Base-by-base conservation (phyloP, 2,329 filamentous ascomycete genomes). In the Keithomyces neogunnii region DNA sequence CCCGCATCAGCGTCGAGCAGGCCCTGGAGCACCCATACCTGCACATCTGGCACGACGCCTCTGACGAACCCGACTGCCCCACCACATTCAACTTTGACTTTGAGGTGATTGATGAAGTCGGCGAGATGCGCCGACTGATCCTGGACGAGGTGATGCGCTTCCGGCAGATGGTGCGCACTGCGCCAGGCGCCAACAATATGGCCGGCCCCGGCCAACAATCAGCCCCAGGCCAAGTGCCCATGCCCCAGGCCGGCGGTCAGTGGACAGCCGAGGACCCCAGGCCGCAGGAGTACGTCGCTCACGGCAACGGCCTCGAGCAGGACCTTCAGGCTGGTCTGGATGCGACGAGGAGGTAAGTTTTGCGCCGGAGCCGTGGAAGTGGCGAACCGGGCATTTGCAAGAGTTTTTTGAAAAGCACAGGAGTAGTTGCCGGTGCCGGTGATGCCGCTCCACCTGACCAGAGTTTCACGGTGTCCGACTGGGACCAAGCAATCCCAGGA, bases 71-170 rank as follows among this genome's bases (percentile, higher is more conserved):
- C 26, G 82, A 85, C 57, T 97, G 92, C 74, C 91, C 91, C 0
- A 88, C 86, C 13, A 91, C 89, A 19, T 99, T 99, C 72, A 91
- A 99, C 76, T 99, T 99, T 74, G 87, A 92, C 67, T 99, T 99
- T 64, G 93, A 99, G 69, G 85, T 96, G n/a, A 83, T 96, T 39
- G 92, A 99, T 49, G 93, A 97, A 44, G 90, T 99, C 26, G 80
- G 77, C 28, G 88, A 96, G 60, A 97, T 99, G 91, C 88, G 93
- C 66, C 85, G 85, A 70, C 95, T 96, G 89, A 99, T 99, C 58
- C 76, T 96, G 53, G 86, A 92, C n/a, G 93, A 99, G 70, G 93
- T 99, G 47, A 78, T 83, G 64, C 80, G 84, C 58, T 99, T 99
- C 82, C 83, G 93, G 56, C 77, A 81, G 63, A 60, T 68, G 33